These are phyloP conservation scores for Penicillium decumbens DNA, from an alignment of 2,329 filamentous ascomycete species.

Conservation along the genomic window DNA sequence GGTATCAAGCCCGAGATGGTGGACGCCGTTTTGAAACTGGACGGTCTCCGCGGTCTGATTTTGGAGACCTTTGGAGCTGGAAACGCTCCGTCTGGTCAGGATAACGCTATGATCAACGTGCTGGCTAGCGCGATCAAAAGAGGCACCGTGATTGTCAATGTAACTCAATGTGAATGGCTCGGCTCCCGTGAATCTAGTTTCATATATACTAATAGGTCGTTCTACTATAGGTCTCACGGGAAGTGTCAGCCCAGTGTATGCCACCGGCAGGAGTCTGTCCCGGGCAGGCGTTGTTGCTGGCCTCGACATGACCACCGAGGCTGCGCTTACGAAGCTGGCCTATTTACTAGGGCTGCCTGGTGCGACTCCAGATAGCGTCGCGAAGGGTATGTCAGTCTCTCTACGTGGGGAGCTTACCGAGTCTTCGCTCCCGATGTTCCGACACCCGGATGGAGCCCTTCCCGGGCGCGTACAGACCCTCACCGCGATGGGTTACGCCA, in stretches of 20 bases:
- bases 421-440: constrained; percentile 65
- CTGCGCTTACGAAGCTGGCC: constrained; percentile 82
- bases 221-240: constrained; percentile 51
- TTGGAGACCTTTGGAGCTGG: constrained; percentile 92
- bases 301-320: constrained; percentile 83
- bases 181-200: background rate
- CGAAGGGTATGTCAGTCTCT: constrained; percentile 65
- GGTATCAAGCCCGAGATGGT: constrained; percentile 93
- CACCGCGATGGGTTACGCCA: constrained; percentile 73
- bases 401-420: constrained; percentile 84
- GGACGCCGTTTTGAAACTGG: constrained; percentile 71
- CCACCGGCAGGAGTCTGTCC: constrained; percentile 70
- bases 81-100: constrained; percentile 77
- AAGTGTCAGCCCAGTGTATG: constrained; percentile 73
- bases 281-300: constrained; percentile 84
- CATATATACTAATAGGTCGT: background rate
- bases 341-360: constrained; percentile 70
- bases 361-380: constrained; percentile 62
- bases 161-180: constrained; percentile 71
- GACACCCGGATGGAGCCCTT: constrained; percentile 62
- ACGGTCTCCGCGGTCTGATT: constrained; percentile 74
- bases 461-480: constrained; percentile 61
- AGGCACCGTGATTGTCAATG: constrained; percentile 81
- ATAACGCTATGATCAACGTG: constrained; percentile 72
- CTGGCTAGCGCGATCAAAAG: constrained; percentile 71